Evolutionary conservation across 1,284 basidiomycete species (phyloP).

Genomic region (Cryptococcus jaspeensis): DNA sequence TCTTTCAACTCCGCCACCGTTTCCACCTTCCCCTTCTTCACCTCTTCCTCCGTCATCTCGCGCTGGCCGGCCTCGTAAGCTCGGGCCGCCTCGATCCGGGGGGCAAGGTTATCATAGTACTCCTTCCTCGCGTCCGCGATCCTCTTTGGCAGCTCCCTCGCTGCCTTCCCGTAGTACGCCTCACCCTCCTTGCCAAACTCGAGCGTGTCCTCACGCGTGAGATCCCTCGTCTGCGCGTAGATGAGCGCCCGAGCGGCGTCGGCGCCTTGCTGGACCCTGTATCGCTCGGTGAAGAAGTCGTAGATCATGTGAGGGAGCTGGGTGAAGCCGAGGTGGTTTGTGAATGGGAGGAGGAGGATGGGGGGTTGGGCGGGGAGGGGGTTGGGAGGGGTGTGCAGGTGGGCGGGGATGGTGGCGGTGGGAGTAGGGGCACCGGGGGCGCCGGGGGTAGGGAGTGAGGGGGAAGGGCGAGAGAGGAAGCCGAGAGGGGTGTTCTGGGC

Average conservation of each 20-base stretch:
- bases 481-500: conserved; percentile 17
- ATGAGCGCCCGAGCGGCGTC: conserved; percentile 78
- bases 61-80: conserved; percentile 71
- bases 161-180: conserved; percentile 66
- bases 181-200: conserved; percentile 73
- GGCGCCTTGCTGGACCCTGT: conserved; percentile 72
- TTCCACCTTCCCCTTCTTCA: conserved; percentile 62
- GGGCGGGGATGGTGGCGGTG: conserved; percentile 40
- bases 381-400: conserved; percentile 57
- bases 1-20: conserved; percentile 82
- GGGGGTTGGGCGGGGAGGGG: conserved; percentile 75
- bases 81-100: conserved; percentile 70
- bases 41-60: conserved; percentile 79
- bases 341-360: conserved; percentile 81
- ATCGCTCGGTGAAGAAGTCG: conserved; percentile 89
- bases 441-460: conserved; percentile 4
- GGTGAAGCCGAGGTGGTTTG: conserved; percentile 78
- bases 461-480: conserved; percentile 36
- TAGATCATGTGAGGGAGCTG: conserved; percentile 87
- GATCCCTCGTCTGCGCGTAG: conserved; percentile 65
- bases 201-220: conserved; percentile 36
- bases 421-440: conserved; percentile 21
- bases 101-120: conserved; percentile 74
- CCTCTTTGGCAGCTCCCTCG: conserved; percentile 60
- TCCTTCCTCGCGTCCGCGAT: conserved; percentile 68